Evolutionary conservation across 169 alveolate genomes (phyloP), one percentile per base, ranked within the genome.

Genomic region (Perkinsus chesapeaki): DNA sequence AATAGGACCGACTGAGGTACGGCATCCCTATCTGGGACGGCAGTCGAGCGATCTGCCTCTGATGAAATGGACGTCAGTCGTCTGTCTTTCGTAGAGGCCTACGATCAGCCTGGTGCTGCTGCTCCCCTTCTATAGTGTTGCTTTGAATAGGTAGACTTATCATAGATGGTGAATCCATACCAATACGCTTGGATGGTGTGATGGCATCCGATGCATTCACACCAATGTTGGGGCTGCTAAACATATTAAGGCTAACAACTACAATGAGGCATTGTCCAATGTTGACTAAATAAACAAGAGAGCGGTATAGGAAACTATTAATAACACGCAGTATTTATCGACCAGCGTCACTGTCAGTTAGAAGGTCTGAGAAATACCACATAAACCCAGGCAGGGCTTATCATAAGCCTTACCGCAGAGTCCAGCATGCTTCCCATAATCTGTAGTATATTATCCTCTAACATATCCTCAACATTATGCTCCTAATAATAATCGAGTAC

Each of bases 371-470:
- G 31, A 34, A 60, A 34, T 3, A 60, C 31, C 12, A 60, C 3
- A 34, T 20, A 27, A 60, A 60, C 36, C 82, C 12, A n/a, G n/a
- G 3, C 31, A 60, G 7, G 82, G 31, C 31, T 23, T 27, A 1
- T 60, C 27, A 27, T 23, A 16, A 1, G 3, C 12, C 82, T 60
- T 34, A 92, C 93, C 19, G 94, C 91, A 27, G 97, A 94, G 73
- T 93, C 96, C 23, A 96, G 93, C 96, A 96, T 96, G 37, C 97
- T 92, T 23, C 95, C 94, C 73, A 96, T 91, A 39, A 95, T 82
- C 92, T 96, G 97, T 38, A 96, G 92, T 16, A 96, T 96, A 73
- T 96, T 96, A 20, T 96, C 94, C 48, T 96, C 94, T 91, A 96
- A 31, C 37, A 96, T 82, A 23, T 93, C 92, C 39, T 96, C 97